Percentiles rank a stretch among this genome's conserved stretches.
These are phyloP conservation scores for Diplodia mutila DNA, from an alignment of 2,329 filamentous ascomycete genomes.

Conservation along the genomic window DNA sequence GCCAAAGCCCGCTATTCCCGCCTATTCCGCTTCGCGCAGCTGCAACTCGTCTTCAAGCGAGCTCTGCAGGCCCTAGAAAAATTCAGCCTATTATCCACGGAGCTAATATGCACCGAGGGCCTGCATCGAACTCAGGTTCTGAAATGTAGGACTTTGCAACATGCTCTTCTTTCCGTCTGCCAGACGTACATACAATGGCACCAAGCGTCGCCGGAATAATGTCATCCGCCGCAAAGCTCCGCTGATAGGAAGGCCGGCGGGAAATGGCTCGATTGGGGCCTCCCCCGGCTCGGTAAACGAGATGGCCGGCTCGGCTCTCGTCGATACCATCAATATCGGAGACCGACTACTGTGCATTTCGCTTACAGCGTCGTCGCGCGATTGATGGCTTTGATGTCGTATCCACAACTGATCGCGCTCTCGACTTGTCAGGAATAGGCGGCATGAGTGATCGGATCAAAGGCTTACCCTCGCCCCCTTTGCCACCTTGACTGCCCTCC, in stretches of 20 bases:
- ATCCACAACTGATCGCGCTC: too few relatives aligned
- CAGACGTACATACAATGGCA: not conserved
- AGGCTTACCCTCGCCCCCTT: not conserved
- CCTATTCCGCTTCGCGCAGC: not conserved
- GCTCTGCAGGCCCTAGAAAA: too few relatives aligned
- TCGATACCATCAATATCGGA: not conserved
- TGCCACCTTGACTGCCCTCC: not conserved
- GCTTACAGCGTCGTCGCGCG: conserved; percentile 8
- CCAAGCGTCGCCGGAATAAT: conserved; percentile 2
- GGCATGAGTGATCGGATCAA: not conserved
- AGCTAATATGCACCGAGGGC: not conserved
- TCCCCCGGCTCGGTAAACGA: not conserved
- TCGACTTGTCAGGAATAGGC: too few relatives aligned
- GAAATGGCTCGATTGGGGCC: not conserved
- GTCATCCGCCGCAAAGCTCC: not conserved
- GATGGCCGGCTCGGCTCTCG: not conserved
- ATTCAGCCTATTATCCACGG: not conserved
- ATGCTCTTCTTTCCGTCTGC: not conserved
- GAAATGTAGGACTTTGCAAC: not conserved
- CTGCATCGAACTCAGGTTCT: not conserved
- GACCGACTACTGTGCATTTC: not conserved
- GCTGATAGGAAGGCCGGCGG: not conserved
- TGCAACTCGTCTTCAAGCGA: not conserved
- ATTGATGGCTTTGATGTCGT: conserved; percentile 12
- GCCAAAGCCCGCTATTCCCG: not conserved